phyloP scores from a whole-genome alignment of 805 yeast species.

The Kodamaea lidongshanica region DNA sequence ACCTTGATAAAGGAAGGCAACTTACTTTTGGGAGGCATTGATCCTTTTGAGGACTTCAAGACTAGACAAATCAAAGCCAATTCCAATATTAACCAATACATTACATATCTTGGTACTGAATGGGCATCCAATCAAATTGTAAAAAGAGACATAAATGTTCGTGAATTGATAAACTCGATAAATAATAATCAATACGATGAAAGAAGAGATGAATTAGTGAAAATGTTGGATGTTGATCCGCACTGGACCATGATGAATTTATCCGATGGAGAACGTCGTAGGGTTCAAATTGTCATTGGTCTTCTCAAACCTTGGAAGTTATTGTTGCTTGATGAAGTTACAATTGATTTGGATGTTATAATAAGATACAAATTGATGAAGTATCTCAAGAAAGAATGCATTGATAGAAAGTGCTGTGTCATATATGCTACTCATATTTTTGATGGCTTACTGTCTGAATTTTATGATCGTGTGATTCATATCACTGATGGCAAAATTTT shows the following conservation, averaged over 20 bases:
- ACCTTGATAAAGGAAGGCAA: slow-evolving; percentile 72
- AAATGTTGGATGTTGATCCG: slow-evolving; percentile 77
- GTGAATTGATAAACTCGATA: slow-evolving; percentile 67
- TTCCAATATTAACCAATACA: slow-evolving; percentile 41
- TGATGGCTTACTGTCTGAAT: slow-evolving; percentile 75
- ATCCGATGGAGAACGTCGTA: slow-evolving; percentile 90
- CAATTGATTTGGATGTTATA: slow-evolving; percentile 91
- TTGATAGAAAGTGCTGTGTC: slow-evolving; percentile 61
- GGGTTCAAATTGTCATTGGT: slow-evolving; percentile 94
- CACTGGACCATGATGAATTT: slow-evolving; percentile 89
- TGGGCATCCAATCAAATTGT: slow-evolving; percentile 94
- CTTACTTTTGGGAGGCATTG: slow-evolving; percentile 70
- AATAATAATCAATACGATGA: slow-evolving; percentile 65
- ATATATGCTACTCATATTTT: slow-evolving; percentile 95
- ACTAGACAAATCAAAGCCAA: slow-evolving; percentile 39
- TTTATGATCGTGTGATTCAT: slow-evolving; percentile 86
- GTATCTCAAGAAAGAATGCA: slow-evolving; percentile 72
- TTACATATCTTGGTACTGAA: slow-evolving; percentile 90
- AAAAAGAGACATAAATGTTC: slow-evolving; percentile 85
- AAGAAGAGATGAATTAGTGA: slow-evolving; percentile 69
- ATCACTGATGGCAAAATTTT: slow-evolving; percentile 57
- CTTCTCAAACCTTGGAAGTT: slow-evolving; percentile 84
- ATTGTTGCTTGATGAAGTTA: slow-evolving; percentile 88
- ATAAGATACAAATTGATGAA: slow-evolving; percentile 71
- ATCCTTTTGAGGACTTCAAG: slow-evolving; percentile 70